Evolutionary conservation across 2,329 filamentous ascomycete genomes (phyloP), one percentile per base, ranked within the genome.

Genomic region (Pyrenophora tritici-repentis): DNA sequence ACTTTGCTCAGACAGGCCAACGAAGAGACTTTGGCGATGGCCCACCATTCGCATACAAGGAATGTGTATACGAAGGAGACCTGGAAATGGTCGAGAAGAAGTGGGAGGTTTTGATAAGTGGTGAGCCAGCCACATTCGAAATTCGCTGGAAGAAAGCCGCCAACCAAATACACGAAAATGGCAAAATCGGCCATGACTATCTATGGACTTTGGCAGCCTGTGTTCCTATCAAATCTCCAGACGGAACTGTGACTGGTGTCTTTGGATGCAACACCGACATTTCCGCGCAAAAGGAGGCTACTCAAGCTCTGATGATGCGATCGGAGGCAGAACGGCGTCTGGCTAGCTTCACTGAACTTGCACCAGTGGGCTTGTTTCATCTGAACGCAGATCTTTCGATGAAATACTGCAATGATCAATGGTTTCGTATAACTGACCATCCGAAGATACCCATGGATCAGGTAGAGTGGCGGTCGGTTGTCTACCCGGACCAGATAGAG

Each of bases 231-330:
- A 50, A 59, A 13, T 42, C 52, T 14, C 47, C 59, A 29, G 42
- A 58, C 2, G 53, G 61, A 9, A 48, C 50, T 1, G 48, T 66
- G 2, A 50, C 64, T 12, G 53, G 55, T 16, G 55, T 68, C 12
- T 58, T 59, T 10, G 64, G 65, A 2, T 63, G 56, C 47, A 65
- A 54, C 6, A 61, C 63, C 13, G 63, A 67, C 16, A 63, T 68
- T 14, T 59, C 52, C 37, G 64, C 53, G 4, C 65, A 67, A 37
- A 68, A 67, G 31, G 56, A 56, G 26, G 50, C 58, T 7, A 50
- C 58, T n/a, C 26, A 58, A 40, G 43, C 43, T 14, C 49, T 51
- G 2, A 26, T 55, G 10, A 35, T 53, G 35, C 53, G 51, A 33
- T 45, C 54, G 6, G 60, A 65, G 40, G 62, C 61, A 22, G 59